Evolutionary conservation across 305 asterid species (phyloP).

Genomic region (Striga hermonthica): DNA sequence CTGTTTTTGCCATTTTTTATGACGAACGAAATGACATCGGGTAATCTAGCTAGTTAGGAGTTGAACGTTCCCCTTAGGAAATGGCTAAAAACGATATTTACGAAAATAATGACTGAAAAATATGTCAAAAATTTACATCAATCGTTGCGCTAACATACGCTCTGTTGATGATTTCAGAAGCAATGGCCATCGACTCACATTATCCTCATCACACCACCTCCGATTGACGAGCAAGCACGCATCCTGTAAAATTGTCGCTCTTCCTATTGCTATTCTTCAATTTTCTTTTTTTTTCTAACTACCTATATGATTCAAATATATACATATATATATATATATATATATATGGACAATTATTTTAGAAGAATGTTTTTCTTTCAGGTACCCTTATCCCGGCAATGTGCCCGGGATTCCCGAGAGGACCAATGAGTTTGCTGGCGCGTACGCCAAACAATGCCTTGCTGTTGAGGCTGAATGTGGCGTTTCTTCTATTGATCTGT

Average conservation of each 20-base stretch:
- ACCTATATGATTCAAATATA: no score
- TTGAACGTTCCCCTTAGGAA: no score
- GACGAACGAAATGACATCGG: no score
- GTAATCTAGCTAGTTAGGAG: no score
- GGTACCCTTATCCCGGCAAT: constrained; percentile 50
- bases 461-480: constrained; percentile 67
- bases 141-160: background rate
- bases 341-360: background rate
- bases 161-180: constrained; percentile 55
- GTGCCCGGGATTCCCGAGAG: constrained; percentile 64
- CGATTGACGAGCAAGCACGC: constrained; percentile 72
- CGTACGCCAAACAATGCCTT: constrained; percentile 67
- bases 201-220: constrained; percentile 88
- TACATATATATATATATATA: no score
- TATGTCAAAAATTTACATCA: no score
- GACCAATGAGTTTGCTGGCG: constrained; percentile 75
- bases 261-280: background rate
- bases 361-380: constrained; percentile 20
- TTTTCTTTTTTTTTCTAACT: background rate
- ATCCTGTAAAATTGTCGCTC: constrained; percentile 43
- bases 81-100: no score
- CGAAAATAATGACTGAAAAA: no score
- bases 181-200: constrained; percentile 67
- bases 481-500: constrained; percentile 53
- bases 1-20: no score